These are phyloP conservation scores for Trichoderma breve DNA, from an alignment of 2,329 filamentous ascomycete genomes.

Conservation along the genomic window DNA sequence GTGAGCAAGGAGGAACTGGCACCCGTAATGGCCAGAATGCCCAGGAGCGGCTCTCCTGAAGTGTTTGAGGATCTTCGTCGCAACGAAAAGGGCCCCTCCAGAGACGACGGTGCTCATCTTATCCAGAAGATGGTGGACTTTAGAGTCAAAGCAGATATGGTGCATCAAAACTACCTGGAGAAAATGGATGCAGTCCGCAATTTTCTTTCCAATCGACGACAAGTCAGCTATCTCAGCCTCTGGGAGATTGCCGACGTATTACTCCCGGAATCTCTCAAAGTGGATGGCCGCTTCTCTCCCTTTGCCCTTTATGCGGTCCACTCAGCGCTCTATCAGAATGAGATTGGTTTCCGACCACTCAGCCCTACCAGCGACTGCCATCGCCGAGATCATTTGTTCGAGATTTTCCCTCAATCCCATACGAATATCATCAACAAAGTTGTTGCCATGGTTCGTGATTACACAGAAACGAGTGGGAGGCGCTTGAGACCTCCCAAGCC, in stretches of 20 bases:
- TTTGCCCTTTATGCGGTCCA: conserved; percentile 68
- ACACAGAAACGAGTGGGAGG: conserved; percentile 28
- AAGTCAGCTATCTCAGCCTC: conserved; percentile 48
- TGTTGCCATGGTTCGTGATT: conserved; percentile 34
- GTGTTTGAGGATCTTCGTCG: conserved; percentile 33
- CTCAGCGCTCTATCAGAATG: conserved; percentile 58
- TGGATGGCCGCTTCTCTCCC: conserved; percentile 40
- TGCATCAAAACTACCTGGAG: conserved; percentile 49
- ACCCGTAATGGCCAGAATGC: conserved; percentile 36
- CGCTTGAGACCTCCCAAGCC: conserved; percentile 21
- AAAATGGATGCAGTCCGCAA: conserved; percentile 47
- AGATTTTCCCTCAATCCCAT: conserved; percentile 46
- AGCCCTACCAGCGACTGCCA: conserved; percentile 46
- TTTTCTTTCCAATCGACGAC: conserved; percentile 38
- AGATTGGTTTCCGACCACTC: conserved; percentile 57
- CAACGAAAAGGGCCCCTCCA: conserved; percentile 43
- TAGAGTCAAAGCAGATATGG: conserved; percentile 38
- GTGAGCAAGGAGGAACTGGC: conserved; percentile 41
- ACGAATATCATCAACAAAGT: conserved; percentile 33
- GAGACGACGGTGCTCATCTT: conserved; percentile 42
- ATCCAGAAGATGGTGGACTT: conserved; percentile 51
- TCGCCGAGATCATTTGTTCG: conserved; percentile 57
- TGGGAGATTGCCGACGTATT: conserved; percentile 50
- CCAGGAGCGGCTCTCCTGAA: conserved; percentile 29
- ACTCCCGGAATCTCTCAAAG: conserved; percentile 38